A percentile compares a stretch with the other conserved stretches of the same genome.
Conservation (phyloP, 768 basidiomycete genomes). For the Trametes punicea region DNA sequence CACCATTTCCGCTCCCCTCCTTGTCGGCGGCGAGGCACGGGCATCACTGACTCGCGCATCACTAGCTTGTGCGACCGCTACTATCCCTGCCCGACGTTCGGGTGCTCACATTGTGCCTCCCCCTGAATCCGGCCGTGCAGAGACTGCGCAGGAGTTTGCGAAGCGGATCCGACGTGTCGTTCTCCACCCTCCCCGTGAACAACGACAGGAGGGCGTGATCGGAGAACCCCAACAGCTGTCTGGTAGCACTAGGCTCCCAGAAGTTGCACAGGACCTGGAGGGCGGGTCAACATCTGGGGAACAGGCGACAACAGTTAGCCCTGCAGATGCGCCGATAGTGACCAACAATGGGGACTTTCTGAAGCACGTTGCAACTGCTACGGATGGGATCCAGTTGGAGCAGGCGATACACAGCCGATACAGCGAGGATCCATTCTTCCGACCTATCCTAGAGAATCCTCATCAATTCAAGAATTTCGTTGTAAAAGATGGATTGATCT, state of each 20-base stretch:
- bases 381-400: conserved; percentile 7
- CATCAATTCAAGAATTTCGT: conserved; percentile 28
- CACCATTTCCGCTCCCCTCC: too few species aligned
- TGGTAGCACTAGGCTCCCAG: neutral
- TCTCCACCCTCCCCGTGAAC: too few species aligned
- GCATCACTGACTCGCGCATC: too few species aligned
- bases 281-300: too few species aligned
- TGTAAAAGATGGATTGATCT: conserved; percentile 21
- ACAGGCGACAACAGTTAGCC: too few species aligned
- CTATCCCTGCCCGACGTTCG: too few species aligned
- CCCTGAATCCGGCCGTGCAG: neutral
- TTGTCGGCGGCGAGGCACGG: too few species aligned
- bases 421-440: conserved; percentile 31
- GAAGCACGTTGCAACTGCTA: neutral
- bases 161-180: too few species aligned
- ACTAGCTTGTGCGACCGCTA: too few species aligned
- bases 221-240: neutral
- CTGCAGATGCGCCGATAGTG: too few species aligned
- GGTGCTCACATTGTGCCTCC: too few species aligned
- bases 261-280: too few species aligned
- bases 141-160: neutral
- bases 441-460: conserved; percentile 23
- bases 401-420: conserved; percentile 23
- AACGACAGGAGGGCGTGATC: neutral
- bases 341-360: neutral